Evolutionary conservation across 352 stramenopile genomes (phyloP).

Genomic region (Globisporangium heterothallicum): DNA sequence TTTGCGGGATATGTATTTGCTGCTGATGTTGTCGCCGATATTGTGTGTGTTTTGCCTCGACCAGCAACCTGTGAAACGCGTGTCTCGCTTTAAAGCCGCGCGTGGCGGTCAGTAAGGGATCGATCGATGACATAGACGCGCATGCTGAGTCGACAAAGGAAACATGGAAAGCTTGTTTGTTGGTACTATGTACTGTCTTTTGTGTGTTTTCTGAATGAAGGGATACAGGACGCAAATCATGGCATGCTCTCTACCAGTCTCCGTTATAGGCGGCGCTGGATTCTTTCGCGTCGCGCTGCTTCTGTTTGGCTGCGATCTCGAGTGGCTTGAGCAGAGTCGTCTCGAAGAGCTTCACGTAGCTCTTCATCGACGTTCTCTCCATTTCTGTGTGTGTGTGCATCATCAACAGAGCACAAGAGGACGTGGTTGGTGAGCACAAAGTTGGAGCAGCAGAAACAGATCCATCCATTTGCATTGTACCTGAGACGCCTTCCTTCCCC

Average conservation of each 20-base stretch:
- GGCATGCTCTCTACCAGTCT: slow-evolving; percentile 72
- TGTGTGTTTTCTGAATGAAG: neutral
- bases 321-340: slow-evolving; percentile 67
- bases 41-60: neutral
- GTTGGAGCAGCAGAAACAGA: neutral
- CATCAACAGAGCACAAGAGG: slow-evolving; percentile 1
- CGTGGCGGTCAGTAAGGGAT: slow-evolving; percentile 14
- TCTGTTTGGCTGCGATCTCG: slow-evolving; percentile 51
- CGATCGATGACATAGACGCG: too few relatives aligned
- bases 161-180: too few relatives aligned
- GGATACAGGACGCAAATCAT: too few relatives aligned
- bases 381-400: slow-evolving; percentile 25
- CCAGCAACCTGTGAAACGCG: slow-evolving; percentile 79
- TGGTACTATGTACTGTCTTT: neutral
- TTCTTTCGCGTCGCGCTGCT: slow-evolving; percentile 65
- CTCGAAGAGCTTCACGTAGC: slow-evolving; percentile 75
- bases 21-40: too few relatives aligned
- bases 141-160: too few relatives aligned
- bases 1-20: too few relatives aligned
- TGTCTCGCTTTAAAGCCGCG: slow-evolving; percentile 78
- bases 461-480: slow-evolving; percentile 7
- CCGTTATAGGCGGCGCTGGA: slow-evolving; percentile 67
- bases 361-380: slow-evolving; percentile 59
- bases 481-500: slow-evolving; percentile 18
- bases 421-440: too few relatives aligned